These are phyloP conservation scores for Eimeria necatrix DNA, from an alignment of 169 alveolate species.

Conservation along the genomic window DNA sequence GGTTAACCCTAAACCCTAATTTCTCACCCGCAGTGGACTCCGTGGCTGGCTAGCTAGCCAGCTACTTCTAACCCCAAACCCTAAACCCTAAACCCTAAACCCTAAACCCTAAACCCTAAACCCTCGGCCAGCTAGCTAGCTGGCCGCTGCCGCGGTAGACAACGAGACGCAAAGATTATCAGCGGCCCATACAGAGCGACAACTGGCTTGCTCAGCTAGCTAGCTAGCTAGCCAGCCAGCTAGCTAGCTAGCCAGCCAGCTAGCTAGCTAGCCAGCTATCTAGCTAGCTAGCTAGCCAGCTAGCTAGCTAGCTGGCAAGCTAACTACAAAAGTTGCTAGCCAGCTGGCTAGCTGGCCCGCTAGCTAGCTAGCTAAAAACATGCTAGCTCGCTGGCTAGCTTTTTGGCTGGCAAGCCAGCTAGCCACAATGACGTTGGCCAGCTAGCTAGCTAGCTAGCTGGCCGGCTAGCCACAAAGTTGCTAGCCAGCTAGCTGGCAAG, in stretches of 20 bases:
- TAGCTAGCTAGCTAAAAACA: not conserved
- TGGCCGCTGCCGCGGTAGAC: too few relatives aligned
- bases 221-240: not conserved
- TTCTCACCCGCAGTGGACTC: too few relatives aligned
- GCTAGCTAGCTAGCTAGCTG: not conserved
- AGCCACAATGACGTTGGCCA: not conserved
- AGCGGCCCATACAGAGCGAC: too few relatives aligned
- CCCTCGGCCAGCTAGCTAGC: too few relatives aligned
- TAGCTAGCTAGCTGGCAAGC: too few relatives aligned
- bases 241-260: not conserved
- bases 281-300: too few relatives aligned
- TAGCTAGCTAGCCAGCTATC: not conserved
- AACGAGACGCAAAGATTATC: too few relatives aligned
- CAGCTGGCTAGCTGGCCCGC: not conserved
- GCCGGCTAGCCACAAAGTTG: not conserved
- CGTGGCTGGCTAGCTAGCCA: too few relatives aligned
- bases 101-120: not conserved
- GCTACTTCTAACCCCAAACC: too few relatives aligned
- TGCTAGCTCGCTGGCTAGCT: not conserved
- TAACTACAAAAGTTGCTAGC: not conserved
- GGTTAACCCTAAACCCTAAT: too few relatives aligned
- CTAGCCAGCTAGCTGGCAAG: not conserved
- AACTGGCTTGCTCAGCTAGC: too few relatives aligned
- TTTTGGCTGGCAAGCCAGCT: not conserved
- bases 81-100: slow-evolving; percentile 2